Conservation (phyloP, 1,284 basidiomycete species). For the Cutaneotrichosporon arboriforme region DNA sequence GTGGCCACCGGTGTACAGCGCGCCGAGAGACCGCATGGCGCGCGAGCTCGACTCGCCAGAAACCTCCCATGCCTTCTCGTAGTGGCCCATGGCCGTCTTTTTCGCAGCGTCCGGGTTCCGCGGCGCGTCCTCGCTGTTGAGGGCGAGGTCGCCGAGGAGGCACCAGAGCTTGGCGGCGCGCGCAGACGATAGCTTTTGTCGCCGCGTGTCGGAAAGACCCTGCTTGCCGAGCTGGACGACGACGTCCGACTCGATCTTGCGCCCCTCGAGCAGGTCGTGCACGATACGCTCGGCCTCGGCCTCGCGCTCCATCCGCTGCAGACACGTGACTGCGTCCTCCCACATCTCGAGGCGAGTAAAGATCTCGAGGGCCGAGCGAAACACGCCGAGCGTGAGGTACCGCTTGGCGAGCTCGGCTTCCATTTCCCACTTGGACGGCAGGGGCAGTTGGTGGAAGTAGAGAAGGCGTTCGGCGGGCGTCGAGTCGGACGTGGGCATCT, state of each 20-base stretch:
- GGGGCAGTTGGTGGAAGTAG: slow-evolving; percentile 69
- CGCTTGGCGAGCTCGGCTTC: slow-evolving; percentile 78
- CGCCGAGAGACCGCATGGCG: slow-evolving; percentile 85
- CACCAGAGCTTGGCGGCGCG: slow-evolving; percentile 94
- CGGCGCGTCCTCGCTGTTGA: slow-evolving; percentile 43
- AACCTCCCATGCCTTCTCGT: slow-evolving; percentile 75
- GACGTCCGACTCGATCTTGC: slow-evolving; percentile 70
- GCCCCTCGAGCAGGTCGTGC: slow-evolving; percentile 72
- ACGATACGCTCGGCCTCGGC: slow-evolving; percentile 74
- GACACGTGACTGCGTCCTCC: slow-evolving; percentile 87
- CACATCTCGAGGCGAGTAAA: slow-evolving; percentile 93
- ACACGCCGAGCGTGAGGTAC: slow-evolving; percentile 74
- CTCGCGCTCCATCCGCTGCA: slow-evolving; percentile 68
- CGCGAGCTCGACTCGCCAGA: slow-evolving; percentile 75
- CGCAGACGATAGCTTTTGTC: slow-evolving; percentile 57
- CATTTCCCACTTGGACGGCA: slow-evolving; percentile 87
- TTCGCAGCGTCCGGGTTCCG: slow-evolving; percentile 27
- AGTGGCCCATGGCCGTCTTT: slow-evolving; percentile 61
- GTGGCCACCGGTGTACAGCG: slow-evolving; percentile 66
- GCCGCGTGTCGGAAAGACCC: slow-evolving; percentile 50
- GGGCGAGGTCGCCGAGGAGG: slow-evolving; percentile 86
- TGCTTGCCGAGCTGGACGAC: slow-evolving; percentile 61
- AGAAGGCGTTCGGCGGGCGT: slow-evolving; percentile 61
- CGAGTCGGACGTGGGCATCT: slow-evolving; percentile 79
- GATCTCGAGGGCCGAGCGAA: slow-evolving; percentile 80